Percentiles rank a stretch among this genome's conserved stretches.
phyloP scores from a whole-genome alignment of 441 rosid species.

The Euphorbia celastroides region DNA sequence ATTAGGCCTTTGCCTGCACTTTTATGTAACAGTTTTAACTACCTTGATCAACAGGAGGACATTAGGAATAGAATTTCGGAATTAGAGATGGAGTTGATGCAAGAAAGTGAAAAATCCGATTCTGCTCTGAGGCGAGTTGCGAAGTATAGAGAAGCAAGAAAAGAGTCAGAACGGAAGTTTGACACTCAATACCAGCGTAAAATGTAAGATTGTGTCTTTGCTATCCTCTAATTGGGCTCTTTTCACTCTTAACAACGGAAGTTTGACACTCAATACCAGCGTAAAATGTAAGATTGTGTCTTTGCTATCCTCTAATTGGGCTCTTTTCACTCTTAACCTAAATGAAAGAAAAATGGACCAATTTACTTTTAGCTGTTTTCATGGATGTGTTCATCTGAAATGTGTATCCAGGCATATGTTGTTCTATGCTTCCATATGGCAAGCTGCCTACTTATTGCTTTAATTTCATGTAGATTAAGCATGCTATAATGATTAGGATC shows the following conservation, averaged over 20 bases:
- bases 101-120: conserved; percentile 42
- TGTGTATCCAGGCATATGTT: background rate
- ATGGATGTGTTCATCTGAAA: background rate
- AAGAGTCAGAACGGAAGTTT: conserved; percentile 65
- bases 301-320: conserved; percentile 5
- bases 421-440: background rate
- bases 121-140: conserved; percentile 49
- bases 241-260: conserved; percentile 52
- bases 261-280: conserved; percentile 76
- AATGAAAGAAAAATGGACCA: background rate
- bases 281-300: conserved; percentile 55
- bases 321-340: conserved; percentile 5
- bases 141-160: conserved; percentile 58
- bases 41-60: conserved; percentile 55
- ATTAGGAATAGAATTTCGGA: conserved; percentile 60
- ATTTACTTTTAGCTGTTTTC: no score
- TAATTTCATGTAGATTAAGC: background rate
- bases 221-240: conserved; percentile 7
- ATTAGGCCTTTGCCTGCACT: background rate
- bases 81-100: conserved; percentile 52
- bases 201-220: conserved; percentile 42
- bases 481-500: background rate
- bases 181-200: conserved; percentile 82
- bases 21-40: conserved; percentile 8
- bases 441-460: background rate